phyloP scores from a whole-genome alignment of 2,329 filamentous ascomycete species.

The Monosporascus sp. region DNA sequence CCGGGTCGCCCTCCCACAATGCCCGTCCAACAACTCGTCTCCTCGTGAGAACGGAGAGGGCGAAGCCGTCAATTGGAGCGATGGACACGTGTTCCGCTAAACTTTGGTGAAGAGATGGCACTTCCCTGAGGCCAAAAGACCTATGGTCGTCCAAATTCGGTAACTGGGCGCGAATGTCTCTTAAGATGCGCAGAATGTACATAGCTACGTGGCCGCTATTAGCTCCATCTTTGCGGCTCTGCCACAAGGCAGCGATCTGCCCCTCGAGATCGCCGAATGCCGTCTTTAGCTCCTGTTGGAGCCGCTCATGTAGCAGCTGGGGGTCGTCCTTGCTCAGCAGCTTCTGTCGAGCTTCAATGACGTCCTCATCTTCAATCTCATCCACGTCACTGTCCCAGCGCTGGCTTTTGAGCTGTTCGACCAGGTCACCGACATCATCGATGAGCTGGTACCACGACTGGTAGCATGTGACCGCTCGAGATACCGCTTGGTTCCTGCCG shows the following conservation, averaged over 20 bases:
- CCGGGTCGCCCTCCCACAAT: slow-evolving; percentile 76
- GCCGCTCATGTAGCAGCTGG: slow-evolving; percentile 51
- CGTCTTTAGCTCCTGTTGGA: slow-evolving; percentile 49
- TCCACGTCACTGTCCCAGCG: slow-evolving; percentile 73
- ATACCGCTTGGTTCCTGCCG: slow-evolving; percentile 64
- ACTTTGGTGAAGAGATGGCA: slow-evolving; percentile 58
- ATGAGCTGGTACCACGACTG: slow-evolving; percentile 69
- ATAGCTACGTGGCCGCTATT: slow-evolving; percentile 49
- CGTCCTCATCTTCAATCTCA: slow-evolving; percentile 68
- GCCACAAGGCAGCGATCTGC: slow-evolving; percentile 47
- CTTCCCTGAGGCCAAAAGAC: slow-evolving; percentile 53
- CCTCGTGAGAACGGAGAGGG: slow-evolving; percentile 33
- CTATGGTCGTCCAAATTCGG: slow-evolving; percentile 46
- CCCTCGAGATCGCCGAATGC: slow-evolving; percentile 55
- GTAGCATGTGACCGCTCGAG: slow-evolving; percentile 57
- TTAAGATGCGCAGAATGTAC: slow-evolving; percentile 67
- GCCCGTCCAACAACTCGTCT: slow-evolving; percentile 53
- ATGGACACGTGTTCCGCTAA: slow-evolving; percentile 50
- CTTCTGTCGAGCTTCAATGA: slow-evolving; percentile 59
- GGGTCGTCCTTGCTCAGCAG: slow-evolving; percentile 70
- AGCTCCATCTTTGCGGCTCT: slow-evolving; percentile 35
- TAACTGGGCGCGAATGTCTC: slow-evolving; percentile 65
- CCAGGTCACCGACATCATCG: slow-evolving; percentile 56
- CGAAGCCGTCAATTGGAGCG: slow-evolving; percentile 44
- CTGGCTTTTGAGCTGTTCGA: slow-evolving; percentile 60